Percentiles rank a stretch among this genome's conserved stretches.
These are phyloP conservation scores for Saccharomyces hybrid DNA, from an alignment of 1,139 yeast species.

Conservation along the genomic window DNA sequence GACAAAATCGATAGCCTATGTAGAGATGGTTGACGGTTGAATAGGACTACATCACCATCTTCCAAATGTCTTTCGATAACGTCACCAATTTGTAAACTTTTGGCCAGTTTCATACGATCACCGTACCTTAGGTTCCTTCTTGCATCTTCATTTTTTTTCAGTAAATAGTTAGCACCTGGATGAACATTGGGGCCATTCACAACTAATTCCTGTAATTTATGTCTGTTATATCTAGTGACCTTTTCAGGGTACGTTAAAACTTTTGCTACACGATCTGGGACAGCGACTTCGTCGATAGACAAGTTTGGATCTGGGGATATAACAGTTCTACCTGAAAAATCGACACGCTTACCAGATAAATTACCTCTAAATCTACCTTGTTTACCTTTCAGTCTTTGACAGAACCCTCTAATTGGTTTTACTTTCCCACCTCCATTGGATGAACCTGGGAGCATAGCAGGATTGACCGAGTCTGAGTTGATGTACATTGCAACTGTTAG, in stretches of 20 bases:
- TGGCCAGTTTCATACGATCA: conserved; percentile 71
- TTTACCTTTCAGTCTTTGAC: conserved; percentile 96
- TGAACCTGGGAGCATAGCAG: conserved; percentile 59
- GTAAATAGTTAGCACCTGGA: conserved; percentile 93
- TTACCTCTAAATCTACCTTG: conserved; percentile 99
- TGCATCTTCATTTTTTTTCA: conserved; percentile 75
- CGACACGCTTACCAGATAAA: conserved; percentile 96
- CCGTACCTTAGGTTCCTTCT: conserved; percentile 88
- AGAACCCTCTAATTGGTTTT: conserved; percentile 90
- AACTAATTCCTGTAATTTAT: conserved; percentile 64
- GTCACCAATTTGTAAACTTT: conserved; percentile 74
- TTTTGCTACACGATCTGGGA: conserved; percentile 94
- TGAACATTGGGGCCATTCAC: conserved; percentile 80
- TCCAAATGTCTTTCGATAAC: conserved; percentile 96
- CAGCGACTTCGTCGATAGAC: conserved; percentile 93
- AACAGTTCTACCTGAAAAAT: conserved; percentile 96
- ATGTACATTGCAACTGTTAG: conserved; percentile 95
- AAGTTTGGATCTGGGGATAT: conserved; percentile 98
- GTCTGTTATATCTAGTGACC: conserved; percentile 80
- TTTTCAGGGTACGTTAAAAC: conserved; percentile 93
- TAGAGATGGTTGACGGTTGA: conserved; percentile 96
- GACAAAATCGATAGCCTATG: conserved; percentile 91
- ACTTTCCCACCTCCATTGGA: conserved; percentile 54
- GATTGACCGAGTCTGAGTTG: conserved; percentile 90
- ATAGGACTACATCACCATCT: conserved; percentile 92